Percentiles rank a stretch among this genome's conserved stretches.
Evolutionary conservation across 2,329 filamentous ascomycete species (phyloP).

Genomic region (Alternaria hordeiaustralica): DNA sequence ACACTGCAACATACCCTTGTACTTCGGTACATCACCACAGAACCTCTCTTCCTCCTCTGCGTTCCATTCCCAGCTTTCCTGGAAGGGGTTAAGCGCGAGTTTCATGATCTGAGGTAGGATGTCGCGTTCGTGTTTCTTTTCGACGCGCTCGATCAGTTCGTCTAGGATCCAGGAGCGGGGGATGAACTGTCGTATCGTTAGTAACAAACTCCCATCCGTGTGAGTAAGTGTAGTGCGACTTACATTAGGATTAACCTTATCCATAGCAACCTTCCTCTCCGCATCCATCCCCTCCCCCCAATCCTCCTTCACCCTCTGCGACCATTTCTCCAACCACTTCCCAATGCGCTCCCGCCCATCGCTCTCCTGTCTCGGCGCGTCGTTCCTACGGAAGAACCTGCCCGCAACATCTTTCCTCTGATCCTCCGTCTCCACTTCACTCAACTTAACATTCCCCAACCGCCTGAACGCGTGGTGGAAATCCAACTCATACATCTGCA

Average conservation of each 20-base stretch:
- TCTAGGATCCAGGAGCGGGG: conserved; percentile 92
- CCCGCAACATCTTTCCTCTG: conserved; percentile 68
- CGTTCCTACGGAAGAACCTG: conserved; percentile 80
- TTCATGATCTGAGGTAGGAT: conserved; percentile 80
- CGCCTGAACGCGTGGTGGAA: conserved; percentile 94
- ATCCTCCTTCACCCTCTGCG: conserved; percentile 73
- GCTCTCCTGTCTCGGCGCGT: conserved; percentile 61
- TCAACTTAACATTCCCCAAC: conserved; percentile 68
- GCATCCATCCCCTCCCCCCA: conserved; percentile 69
- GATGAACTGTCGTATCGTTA: conserved; percentile 66
- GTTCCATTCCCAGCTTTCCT: conserved; percentile 75
- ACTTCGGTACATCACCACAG: conserved; percentile 82
- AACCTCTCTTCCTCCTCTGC: conserved; percentile 79
- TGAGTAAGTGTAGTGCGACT: too few species aligned
- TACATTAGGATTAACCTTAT: conserved; percentile 7
- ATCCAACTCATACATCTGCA: conserved; percentile 84
- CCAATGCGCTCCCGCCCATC: conserved; percentile 72
- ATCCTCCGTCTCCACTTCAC: conserved; percentile 69
- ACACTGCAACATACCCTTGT: conserved; percentile 84
- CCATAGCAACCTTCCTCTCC: conserved; percentile 52
- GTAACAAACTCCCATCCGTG: too few species aligned
- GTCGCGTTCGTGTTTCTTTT: conserved; percentile 81
- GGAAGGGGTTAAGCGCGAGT: conserved; percentile 83
- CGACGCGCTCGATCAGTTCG: conserved; percentile 87
- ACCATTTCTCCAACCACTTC: conserved; percentile 84